Conservation (phyloP, 2,329 filamentous ascomycete species). For the Arthroderma sp. region DNA sequence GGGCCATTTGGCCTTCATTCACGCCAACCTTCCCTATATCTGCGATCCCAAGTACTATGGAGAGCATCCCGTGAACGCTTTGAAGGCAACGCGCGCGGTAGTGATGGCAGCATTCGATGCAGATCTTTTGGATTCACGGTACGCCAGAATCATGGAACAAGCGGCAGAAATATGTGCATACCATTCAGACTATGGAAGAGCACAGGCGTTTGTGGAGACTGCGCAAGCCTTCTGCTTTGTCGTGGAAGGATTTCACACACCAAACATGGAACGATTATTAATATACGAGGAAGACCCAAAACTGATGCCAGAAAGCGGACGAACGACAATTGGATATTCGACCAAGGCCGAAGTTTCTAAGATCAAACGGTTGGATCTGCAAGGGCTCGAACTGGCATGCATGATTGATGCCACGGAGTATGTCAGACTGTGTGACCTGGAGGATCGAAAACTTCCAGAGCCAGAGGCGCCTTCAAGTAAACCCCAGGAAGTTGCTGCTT, state of each 20-base stretch:
- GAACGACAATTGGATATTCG: conserved; percentile 1
- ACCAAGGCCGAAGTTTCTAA: background rate
- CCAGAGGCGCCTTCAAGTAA: too few relatives aligned
- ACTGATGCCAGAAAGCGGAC: background rate
- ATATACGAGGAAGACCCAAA: background rate
- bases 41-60: conserved; percentile 1
- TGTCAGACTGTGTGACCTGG: too few relatives aligned
- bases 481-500: background rate
- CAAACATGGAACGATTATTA: background rate
- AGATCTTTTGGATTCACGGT: conserved; percentile 10
- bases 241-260: conserved; percentile 9
- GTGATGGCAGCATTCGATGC: conserved; percentile 1
- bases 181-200: conserved; percentile 16
- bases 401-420: conserved; percentile 1
- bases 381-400: conserved; percentile 1
- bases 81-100: conserved; percentile 9
- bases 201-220: conserved; percentile 11
- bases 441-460: too few relatives aligned
- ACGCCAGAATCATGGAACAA: conserved; percentile 10
- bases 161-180: conserved; percentile 14
- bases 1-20: conserved; percentile 4
- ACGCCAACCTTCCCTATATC: conserved; percentile 4
- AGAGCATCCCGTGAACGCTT: conserved; percentile 9
- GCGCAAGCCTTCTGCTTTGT: conserved; percentile 7
- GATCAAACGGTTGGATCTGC: background rate